Base-by-base conservation (phyloP, 2,329 filamentous ascomycete species). In the Teratosphaeria pseudoeucalypti region DNA sequence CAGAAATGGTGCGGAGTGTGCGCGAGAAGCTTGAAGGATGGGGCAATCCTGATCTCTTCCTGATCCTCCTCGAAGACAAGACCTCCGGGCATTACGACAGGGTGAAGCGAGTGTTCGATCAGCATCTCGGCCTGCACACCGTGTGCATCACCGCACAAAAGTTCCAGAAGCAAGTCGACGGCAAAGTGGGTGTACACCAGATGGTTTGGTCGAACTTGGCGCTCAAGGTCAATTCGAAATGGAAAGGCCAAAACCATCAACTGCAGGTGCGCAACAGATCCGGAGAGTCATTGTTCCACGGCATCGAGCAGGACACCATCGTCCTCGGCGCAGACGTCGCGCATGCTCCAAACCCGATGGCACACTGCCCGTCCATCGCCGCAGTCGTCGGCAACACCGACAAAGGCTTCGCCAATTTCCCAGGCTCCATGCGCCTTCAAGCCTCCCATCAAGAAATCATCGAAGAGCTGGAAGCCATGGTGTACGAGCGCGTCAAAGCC, bases 401-500 rank as follows among this genome's bases (percentile, higher is more conserved):
- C 29, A n/a, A 58, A 0, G 23, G 55, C 0, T 68, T 64, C 6
- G 65, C 63, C 0, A 70, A 69, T 34, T 76, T 67, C 54, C 64
- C 69, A 2, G 73, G 72, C 2, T 72, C 68, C 0, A 67, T 75
- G 59, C 62, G 72, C 1, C 57, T 71, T 1, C 74, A 76, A 49
- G 27, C 52, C 5, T 32, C 56, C 57, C 16, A 29, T 54, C 12
- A 55, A 63, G 19, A 57, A 6, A 34, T 57, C 16, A 61, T 43
- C 11, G 37, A 59, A 4, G 34, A 34, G 7, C 49, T 61, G 4
- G 2, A 60, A 58, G 5, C 63, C 4, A 58, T 58, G 56, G 49
- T 58, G 11, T 16, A n/a, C 11, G 56, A 58, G 49, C 29, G 56
- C 7, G 32, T 58, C 27, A 43, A 39, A 7, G 47, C 56, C n/a